Evolutionary conservation across 768 basidiomycete genomes (phyloP).

Genomic region (Leccinum incarnatum): DNA sequence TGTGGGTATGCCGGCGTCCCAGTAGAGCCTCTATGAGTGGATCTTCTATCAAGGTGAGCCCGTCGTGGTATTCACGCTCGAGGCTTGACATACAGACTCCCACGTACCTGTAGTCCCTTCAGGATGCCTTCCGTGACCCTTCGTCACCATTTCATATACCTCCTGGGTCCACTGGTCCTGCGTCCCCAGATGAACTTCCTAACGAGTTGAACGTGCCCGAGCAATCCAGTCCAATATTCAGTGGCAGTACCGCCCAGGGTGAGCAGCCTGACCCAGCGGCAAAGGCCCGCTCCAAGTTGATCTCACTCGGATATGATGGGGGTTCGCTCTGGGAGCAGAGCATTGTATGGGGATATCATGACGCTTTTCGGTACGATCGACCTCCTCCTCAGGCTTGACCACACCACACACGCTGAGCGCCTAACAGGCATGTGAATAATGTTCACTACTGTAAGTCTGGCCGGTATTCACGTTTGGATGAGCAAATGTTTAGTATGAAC

Average conservation of each 20-base stretch:
- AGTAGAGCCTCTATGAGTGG: constrained; percentile 19
- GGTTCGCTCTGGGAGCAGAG: constrained; percentile 73
- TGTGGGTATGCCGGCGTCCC: background rate
- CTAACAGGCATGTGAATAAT: constrained; percentile 71
- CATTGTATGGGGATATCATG: constrained; percentile 79
- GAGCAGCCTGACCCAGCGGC: constrained; percentile 16
- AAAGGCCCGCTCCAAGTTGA: constrained; percentile 44
- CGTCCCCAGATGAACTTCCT: constrained; percentile 48
- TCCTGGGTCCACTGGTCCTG: constrained; percentile 58
- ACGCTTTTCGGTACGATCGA: constrained; percentile 60
- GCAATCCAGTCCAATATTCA: constrained; percentile 6
- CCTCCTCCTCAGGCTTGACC: background rate
- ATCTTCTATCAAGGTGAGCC: constrained; percentile 27
- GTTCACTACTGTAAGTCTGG: constrained; percentile 57
- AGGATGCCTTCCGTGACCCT: constrained; percentile 59
- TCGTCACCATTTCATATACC: constrained; percentile 63
- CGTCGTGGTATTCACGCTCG: background rate
- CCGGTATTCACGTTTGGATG: background rate
- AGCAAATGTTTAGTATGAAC: background rate
- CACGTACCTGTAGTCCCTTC: constrained; percentile 45
- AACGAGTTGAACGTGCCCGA: constrained; percentile 1
- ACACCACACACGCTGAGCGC: background rate
- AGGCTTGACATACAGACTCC: background rate
- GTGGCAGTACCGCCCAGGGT: background rate
- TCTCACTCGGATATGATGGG: constrained; percentile 54